Conservation (phyloP, 2,329 filamentous ascomycete species). For the Cordyceps farinosa region DNA sequence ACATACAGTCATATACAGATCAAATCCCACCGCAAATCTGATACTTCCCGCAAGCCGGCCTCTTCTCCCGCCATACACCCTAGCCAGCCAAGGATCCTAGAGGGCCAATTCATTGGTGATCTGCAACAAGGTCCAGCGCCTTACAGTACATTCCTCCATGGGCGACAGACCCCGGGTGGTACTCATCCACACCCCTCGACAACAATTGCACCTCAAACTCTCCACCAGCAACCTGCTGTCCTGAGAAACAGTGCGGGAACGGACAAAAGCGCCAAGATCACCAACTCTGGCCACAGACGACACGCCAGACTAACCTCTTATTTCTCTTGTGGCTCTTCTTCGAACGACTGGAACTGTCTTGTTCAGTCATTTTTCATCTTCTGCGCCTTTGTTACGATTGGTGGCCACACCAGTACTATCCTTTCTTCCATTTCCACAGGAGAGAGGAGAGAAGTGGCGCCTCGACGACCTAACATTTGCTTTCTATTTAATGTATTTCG, state of each 20-base stretch:
- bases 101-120: constrained; percentile 1
- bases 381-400: not conserved
- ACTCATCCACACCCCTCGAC: not conserved
- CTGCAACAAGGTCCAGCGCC: constrained; percentile 1
- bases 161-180: not conserved
- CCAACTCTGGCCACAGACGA: not conserved
- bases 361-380: not conserved
- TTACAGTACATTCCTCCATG: not conserved
- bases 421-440: not conserved
- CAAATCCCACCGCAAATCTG: not conserved
- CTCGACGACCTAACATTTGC: not conserved
- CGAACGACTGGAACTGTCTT: too few relatives aligned
- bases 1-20: not conserved
- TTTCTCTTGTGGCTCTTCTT: not conserved
- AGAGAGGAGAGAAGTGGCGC: not conserved
- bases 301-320: not conserved
- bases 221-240: not conserved
- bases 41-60: not conserved
- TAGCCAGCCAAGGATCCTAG: not conserved
- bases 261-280: not conserved
- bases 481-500: not conserved
- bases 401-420: not conserved
- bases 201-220: not conserved
- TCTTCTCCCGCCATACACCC: not conserved
- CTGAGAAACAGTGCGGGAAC: not conserved